Conservation (phyloP, 495 filamentous ascomycete genomes). For the Rhypophila decipiens region DNA sequence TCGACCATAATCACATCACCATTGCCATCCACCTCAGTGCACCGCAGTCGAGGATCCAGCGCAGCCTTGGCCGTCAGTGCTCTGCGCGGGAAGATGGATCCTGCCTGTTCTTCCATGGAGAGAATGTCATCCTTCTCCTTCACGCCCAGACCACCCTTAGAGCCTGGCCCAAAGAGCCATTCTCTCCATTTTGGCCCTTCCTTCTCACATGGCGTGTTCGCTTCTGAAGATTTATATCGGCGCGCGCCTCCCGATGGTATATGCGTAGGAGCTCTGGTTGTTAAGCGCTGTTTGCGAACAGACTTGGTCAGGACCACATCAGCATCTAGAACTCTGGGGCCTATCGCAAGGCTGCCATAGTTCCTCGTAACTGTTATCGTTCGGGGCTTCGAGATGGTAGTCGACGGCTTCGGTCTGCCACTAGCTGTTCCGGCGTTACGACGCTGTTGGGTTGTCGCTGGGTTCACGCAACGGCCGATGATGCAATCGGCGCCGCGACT, state of each 20-base stretch:
- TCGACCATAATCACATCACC: slow-evolving; percentile 93
- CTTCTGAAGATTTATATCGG: slow-evolving; percentile 30
- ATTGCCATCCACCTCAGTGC: slow-evolving; percentile 89
- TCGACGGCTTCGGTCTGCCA: slow-evolving; percentile 8
- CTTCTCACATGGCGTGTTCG: slow-evolving; percentile 23
- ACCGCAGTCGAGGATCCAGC: slow-evolving; percentile 76
- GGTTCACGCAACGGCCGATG: slow-evolving; percentile 2
- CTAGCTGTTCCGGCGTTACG: slow-evolving; percentile 21
- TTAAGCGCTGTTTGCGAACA: slow-evolving; percentile 11
- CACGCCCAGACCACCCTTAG: slow-evolving; percentile 25
- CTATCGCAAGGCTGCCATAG: slow-evolving; percentile 25
- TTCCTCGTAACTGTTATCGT: slow-evolving; percentile 16
- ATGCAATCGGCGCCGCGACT: slow-evolving; percentile 13
- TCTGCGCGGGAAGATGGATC: slow-evolving; percentile 54
- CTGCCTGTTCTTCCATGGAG: slow-evolving; percentile 41
- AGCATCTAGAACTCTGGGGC: slow-evolving; percentile 38
- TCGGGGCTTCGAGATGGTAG: slow-evolving; percentile 4
- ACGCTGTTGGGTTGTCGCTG: slow-evolving; percentile 3
- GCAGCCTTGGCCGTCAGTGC: slow-evolving; percentile 62
- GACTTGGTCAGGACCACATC: slow-evolving; percentile 37
- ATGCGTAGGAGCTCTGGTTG: not conserved
- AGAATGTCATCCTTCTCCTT: slow-evolving; percentile 49
- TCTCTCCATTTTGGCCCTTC: slow-evolving; percentile 48
- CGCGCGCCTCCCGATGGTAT: slow-evolving; percentile 5
- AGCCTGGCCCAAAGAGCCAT: slow-evolving; percentile 44